Conservation (phyloP, 129 eudicot species). For the Artemisia annua region DNA sequence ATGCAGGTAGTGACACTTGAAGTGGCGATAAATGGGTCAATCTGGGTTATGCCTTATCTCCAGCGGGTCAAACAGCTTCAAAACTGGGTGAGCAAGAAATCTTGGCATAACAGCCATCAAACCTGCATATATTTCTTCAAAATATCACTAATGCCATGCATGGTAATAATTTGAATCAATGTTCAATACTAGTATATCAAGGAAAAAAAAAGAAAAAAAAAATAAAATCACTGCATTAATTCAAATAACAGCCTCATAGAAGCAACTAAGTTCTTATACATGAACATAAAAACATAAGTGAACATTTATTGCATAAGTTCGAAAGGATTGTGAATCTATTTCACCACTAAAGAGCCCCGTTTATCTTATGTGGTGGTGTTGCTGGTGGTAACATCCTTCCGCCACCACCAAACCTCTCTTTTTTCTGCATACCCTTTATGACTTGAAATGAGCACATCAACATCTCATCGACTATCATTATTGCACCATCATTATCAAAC, state of each 20-base stretch:
- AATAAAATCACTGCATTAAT: too few relatives aligned
- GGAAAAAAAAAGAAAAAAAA: too few relatives aligned
- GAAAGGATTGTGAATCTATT: background rate
- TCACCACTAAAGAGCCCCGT: background rate
- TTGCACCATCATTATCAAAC: constrained; percentile 56
- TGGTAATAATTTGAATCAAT: too few relatives aligned
- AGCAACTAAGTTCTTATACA: background rate
- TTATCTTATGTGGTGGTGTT: constrained; percentile 50
- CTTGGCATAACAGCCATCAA: too few relatives aligned
- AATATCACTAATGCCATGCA: too few relatives aligned
- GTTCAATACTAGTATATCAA: too few relatives aligned
- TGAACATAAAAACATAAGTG: background rate
- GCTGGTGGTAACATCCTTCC: constrained; percentile 41
- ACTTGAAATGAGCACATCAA: constrained; percentile 51
- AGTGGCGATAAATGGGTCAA: too few relatives aligned
- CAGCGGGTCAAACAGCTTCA: too few relatives aligned
- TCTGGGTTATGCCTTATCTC: background rate
- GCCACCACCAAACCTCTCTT: constrained; percentile 41
- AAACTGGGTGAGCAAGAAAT: too few relatives aligned
- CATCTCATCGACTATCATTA: constrained; percentile 51
- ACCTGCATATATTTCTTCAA: too few relatives aligned
- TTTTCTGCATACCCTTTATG: constrained; percentile 41
- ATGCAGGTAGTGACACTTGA: too few relatives aligned
- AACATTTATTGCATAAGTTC: background rate
- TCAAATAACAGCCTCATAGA: background rate